Base-by-base conservation (phyloP, 2,329 filamentous ascomycete species). In the Grosmannia huntii region DNA sequence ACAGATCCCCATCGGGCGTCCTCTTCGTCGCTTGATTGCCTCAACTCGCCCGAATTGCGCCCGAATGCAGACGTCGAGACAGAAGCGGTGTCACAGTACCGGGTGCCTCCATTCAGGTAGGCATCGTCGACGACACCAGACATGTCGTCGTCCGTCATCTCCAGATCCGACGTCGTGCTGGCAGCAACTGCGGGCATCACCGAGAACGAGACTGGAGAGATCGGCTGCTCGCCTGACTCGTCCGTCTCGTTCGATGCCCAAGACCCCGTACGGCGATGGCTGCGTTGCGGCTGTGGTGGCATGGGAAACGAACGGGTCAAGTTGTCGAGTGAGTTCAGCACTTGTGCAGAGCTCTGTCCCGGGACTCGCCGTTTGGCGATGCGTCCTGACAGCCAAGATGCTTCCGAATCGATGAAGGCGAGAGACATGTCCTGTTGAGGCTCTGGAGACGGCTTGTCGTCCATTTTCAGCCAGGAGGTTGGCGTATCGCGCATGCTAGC, bases 371-470 rank as follows among this genome's bases (percentile, higher is more conserved):
- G 68, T 21, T 46, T 57, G 3, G 61, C 62, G 1, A 76, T 70
- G 59, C 85, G 84, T 19, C 92, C 90, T 4, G 90, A 94, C 51
- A 99, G 83, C 94, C 94, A 99, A 0, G 91, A 96, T 5, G 82
- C 94, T 73, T 99, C 94, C 0, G 91, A 96, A 67, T 96, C 94
- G 60, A 97, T 89, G 0, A 91, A 96, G 2, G 90, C 94, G 21
- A 97, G 78, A 0, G 92, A 97, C 69, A 91, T 86, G 33, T 90
- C 89, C 67, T 90, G 80, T 67, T 90, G 31, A 10, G 31, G 80
- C 41, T 28, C 84, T 21, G 76, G 83, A 5, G 79, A 84, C 28
- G 73, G 68, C 27, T 74, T 71, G 5, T 71, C 67, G 36, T 75
- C 71, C 19, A 63, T 53, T 61, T 64, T 62, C 63, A 69, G 61